These are phyloP conservation scores for Ceratorhiza oryzae-sativae DNA, from an alignment of 1,284 basidiomycete genomes.

Conservation along the genomic window DNA sequence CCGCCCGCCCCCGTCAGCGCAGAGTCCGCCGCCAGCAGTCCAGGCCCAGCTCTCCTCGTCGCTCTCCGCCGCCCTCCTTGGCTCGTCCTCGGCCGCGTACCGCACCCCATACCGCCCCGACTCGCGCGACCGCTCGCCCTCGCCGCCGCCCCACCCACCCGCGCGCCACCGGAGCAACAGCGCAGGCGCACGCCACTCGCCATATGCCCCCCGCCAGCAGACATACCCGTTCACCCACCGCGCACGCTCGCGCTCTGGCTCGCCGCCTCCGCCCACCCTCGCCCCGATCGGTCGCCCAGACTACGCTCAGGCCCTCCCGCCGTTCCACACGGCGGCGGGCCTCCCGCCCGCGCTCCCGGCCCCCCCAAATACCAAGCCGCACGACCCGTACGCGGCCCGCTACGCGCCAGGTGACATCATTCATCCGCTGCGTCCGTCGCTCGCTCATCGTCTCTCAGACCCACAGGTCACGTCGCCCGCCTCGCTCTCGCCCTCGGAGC, in stretches of 20 bases:
- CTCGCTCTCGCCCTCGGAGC: conserved; percentile 6
- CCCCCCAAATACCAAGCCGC: conserved; percentile 36
- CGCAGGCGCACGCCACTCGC: conserved; percentile 18
- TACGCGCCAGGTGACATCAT: conserved; percentile 8
- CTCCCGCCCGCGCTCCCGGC: conserved; percentile 17
- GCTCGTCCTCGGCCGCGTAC: conserved; percentile 25
- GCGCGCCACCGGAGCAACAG: conserved; percentile 15
- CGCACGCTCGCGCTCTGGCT: conserved; percentile 10
- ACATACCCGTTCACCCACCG: conserved; percentile 19
- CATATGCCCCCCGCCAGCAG: conserved; percentile 19
- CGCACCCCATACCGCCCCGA: conserved; percentile 19
- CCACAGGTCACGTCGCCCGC: conserved; percentile 13
- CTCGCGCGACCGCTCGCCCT: conserved; percentile 4
- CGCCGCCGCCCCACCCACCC: neutral
- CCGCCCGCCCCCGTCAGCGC: conserved; percentile 25
- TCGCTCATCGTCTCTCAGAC: conserved; percentile 13
- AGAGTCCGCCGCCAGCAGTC: conserved; percentile 27
- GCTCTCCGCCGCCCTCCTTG: conserved; percentile 34
- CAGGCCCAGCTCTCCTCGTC: conserved; percentile 35
- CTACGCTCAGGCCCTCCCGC: conserved; percentile 20
- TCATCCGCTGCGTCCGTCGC: neutral
- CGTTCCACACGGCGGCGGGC: conserved; percentile 9
- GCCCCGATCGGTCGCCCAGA: conserved; percentile 26
- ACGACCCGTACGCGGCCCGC: conserved; percentile 1
- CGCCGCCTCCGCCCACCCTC: conserved; percentile 18